phyloP scores from a whole-genome alignment of 305 asterid species.

The Rubia peregrina region DNA sequence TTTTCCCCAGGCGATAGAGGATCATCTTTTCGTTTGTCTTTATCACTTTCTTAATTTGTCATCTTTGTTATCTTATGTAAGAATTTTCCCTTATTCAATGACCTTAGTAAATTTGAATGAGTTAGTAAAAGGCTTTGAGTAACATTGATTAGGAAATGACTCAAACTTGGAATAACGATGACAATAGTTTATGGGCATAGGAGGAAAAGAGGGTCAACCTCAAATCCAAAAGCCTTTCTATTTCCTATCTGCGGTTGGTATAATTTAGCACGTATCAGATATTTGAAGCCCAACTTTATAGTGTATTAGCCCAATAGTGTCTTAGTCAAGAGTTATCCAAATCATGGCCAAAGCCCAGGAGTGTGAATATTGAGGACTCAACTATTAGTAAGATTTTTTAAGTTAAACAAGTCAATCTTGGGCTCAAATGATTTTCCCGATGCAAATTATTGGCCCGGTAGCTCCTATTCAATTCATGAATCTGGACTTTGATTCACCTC shows the following conservation, averaged over 20 bases:
- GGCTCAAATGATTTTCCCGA: neutral
- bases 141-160: conserved; percentile 1
- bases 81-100: neutral
- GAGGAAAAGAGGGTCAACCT: neutral
- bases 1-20: neutral
- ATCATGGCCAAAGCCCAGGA: neutral
- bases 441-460: neutral
- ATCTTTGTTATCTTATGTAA: neutral
- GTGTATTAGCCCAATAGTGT: neutral
- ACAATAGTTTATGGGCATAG: neutral
- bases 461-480: neutral
- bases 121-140: neutral
- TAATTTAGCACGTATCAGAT: neutral
- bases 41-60: neutral
- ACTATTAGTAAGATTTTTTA: neutral
- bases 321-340: neutral
- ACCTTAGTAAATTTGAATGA: neutral
- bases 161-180: neutral
- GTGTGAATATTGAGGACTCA: neutral
- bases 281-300: neutral
- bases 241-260: neutral
- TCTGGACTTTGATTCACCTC: conserved; percentile 1
- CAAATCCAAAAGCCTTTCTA: neutral
- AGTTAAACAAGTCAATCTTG: neutral
- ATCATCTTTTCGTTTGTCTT: neutral